phyloP scores from a whole-genome alignment of 1,284 basidiomycete genomes.

The Leccinum laetum region DNA sequence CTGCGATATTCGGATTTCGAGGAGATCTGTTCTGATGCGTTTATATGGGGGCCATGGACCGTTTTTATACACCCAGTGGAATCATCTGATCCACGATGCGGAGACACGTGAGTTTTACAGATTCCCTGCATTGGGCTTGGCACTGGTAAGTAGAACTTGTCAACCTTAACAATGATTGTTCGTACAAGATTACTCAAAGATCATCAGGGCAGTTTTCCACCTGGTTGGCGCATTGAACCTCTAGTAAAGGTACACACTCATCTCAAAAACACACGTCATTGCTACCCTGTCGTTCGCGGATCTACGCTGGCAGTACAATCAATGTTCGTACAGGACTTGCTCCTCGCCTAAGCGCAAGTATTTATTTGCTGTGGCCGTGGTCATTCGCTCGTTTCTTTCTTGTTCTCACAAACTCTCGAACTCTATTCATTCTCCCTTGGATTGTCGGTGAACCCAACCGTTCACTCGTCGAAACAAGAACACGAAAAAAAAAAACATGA shows the following conservation, averaged over 20 bases:
- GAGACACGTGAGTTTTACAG: not conserved
- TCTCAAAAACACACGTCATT: not conserved
- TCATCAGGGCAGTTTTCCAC: not conserved
- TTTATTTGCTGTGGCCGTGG: slow-evolving; percentile 7
- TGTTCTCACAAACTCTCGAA: not conserved
- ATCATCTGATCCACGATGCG: not conserved
- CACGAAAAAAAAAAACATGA: slow-evolving; percentile 14
- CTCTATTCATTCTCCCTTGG: not conserved
- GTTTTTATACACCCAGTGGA: not conserved
- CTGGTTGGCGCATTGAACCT: not conserved
- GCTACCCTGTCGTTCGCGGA: no score
- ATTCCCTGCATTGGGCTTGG: not conserved
- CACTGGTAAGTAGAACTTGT: not conserved
- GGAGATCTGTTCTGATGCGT: no score
- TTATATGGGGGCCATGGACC: not conserved
- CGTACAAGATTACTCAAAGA: not conserved
- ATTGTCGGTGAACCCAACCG: not conserved
- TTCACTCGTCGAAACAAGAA: not conserved
- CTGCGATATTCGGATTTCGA: no score
- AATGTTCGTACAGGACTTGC: not conserved
- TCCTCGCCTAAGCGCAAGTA: not conserved
- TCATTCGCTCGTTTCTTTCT: not conserved
- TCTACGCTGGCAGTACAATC: no score
- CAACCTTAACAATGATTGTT: not conserved
- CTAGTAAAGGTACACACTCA: not conserved